Percentiles rank a stretch among this genome's conserved stretches.
Conservation (phyloP, 257 asterid genomes). For the Capsicum baccatum region DNA sequence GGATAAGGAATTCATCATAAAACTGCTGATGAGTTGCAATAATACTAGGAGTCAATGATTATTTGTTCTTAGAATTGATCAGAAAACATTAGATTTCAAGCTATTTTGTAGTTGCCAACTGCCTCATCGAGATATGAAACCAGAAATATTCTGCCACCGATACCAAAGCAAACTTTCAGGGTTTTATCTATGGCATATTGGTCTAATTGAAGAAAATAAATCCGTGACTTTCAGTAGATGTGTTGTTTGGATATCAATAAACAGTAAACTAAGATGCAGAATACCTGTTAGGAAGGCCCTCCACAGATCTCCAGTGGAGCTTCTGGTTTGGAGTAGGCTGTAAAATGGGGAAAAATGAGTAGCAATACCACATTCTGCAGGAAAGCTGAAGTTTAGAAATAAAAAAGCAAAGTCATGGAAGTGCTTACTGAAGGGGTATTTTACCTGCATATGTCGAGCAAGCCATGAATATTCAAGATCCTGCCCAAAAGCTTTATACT, state of each 20-base stretch:
- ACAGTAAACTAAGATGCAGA: background rate
- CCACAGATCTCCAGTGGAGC: slow-evolving; percentile 93
- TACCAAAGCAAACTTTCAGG: background rate
- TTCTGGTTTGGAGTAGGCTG: slow-evolving; percentile 94
- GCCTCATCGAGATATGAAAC: background rate
- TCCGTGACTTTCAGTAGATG: background rate
- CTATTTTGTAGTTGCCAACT: background rate
- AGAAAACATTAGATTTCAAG: background rate
- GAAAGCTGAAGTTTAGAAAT: slow-evolving; percentile 1
- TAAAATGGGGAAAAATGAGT: slow-evolving; percentile 28
- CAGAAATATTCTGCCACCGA: background rate
- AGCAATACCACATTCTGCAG: no score
- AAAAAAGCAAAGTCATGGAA: background rate
- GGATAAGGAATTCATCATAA: slow-evolving; percentile 12
- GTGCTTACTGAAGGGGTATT: background rate
- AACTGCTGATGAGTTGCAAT: background rate
- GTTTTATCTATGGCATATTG: slow-evolving; percentile 5
- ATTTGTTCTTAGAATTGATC: background rate
- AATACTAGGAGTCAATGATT: background rate
- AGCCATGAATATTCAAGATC: slow-evolving; percentile 92
- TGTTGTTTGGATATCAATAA: background rate
- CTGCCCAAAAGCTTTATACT: slow-evolving; percentile 88
- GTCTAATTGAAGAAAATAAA: background rate
- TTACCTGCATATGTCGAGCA: slow-evolving; percentile 93
- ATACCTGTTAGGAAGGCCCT: slow-evolving; percentile 97